A percentile compares a stretch with the other conserved stretches of the same genome.
Conservation (phyloP, 306 rosid genomes). For the Comarum palustre region DNA sequence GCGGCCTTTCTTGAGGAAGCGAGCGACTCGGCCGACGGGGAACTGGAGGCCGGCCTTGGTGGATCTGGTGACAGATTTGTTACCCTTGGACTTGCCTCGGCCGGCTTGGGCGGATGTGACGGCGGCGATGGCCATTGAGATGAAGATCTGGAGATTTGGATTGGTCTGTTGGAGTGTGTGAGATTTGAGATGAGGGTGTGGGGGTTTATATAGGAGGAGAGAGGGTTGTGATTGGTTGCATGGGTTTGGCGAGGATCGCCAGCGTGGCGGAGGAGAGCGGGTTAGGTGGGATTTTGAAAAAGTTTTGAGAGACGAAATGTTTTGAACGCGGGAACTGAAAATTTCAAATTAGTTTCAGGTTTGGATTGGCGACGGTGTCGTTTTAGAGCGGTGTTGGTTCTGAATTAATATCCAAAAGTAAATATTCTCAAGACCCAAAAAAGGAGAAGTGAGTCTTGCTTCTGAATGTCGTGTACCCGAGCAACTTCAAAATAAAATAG, state of each 20-base stretch:
- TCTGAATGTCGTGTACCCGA: too few relatives aligned
- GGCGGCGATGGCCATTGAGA: slow-evolving; percentile 32
- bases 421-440: too few relatives aligned
- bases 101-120: slow-evolving; percentile 33
- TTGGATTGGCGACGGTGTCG: background rate
- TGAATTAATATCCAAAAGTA: too few relatives aligned
- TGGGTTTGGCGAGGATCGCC: slow-evolving; percentile 39
- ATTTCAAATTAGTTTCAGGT: background rate
- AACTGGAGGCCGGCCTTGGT: slow-evolving; percentile 83
- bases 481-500: too few relatives aligned
- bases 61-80: slow-evolving; percentile 55
- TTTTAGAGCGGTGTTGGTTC: background rate
- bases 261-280: slow-evolving; percentile 33
- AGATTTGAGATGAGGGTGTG: background rate
- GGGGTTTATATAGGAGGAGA: slow-evolving; percentile 8
- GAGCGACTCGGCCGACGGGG: slow-evolving; percentile 73
- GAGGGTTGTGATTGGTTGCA: slow-evolving; percentile 30
- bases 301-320: background rate
- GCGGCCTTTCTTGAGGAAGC: slow-evolving; percentile 68
- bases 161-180: background rate
- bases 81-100: slow-evolving; percentile 48
- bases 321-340: background rate
- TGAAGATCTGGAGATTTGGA: background rate
- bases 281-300: background rate
- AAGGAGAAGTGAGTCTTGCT: too few relatives aligned